These are phyloP conservation scores for Fonsecaea monophora DNA, from an alignment of 2,329 filamentous ascomycete species.

Conservation along the genomic window DNA sequence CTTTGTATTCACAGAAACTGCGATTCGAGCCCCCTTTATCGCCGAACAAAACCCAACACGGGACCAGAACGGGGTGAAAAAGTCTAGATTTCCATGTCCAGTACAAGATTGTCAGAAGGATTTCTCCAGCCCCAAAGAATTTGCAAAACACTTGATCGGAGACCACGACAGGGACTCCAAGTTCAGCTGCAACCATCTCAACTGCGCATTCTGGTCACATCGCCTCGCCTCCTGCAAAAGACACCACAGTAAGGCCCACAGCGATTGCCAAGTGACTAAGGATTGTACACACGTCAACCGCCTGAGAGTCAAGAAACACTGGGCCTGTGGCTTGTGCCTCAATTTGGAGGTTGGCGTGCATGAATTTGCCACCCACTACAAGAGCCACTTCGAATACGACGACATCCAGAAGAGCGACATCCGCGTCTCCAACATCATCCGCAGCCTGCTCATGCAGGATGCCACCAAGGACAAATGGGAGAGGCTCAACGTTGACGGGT, in stretches of 20 bases:
- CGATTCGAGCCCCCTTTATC: neutral
- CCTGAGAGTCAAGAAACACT: neutral
- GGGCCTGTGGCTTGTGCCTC: conserved; percentile 10
- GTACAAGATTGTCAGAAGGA: neutral
- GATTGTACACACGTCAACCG: neutral
- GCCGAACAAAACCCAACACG: neutral
- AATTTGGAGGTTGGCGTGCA: neutral
- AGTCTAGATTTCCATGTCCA: conserved; percentile 4
- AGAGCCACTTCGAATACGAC: conserved; percentile 1
- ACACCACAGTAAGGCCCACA: conserved; percentile 5
- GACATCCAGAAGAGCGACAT: neutral
- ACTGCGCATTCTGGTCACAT: neutral
- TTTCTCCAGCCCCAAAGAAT: neutral
- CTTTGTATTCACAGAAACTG: no score
- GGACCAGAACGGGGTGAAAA: neutral
- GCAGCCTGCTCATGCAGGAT: conserved; percentile 15
- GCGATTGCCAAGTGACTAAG: neutral
- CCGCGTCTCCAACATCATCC: conserved; percentile 7
- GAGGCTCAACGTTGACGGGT: neutral
- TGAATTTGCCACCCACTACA: conserved; percentile 5
- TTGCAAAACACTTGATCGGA: conserved; percentile 9
- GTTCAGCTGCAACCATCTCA: neutral
- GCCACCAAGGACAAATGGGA: conserved; percentile 5
- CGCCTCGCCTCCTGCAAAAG: conserved; percentile 4
- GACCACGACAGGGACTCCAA: conserved; percentile 7